A percentile compares a stretch with the other conserved stretches of the same genome.
These are phyloP conservation scores for Boletus rubroflammeus DNA, from an alignment of 768 basidiomycete genomes.

Conservation along the genomic window DNA sequence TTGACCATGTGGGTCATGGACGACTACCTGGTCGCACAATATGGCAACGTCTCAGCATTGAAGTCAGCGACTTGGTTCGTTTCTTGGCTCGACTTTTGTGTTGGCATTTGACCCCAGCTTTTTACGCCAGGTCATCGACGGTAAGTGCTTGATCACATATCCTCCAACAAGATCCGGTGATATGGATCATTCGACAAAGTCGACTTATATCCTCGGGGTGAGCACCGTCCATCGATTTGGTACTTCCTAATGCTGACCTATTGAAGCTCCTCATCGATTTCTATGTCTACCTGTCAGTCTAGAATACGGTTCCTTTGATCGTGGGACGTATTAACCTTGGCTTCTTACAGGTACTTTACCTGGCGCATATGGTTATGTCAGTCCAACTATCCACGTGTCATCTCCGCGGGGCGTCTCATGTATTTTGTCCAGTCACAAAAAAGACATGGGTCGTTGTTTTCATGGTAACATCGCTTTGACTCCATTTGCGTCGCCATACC, in stretches of 20 bases:
- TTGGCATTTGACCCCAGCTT: not conserved
- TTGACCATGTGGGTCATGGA: slow-evolving; percentile 26
- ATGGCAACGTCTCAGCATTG: slow-evolving; percentile 9
- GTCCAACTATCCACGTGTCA: not conserved
- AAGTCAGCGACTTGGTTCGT: slow-evolving; percentile 22
- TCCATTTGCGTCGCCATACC: not conserved
- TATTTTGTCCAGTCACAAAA: slow-evolving; percentile 12
- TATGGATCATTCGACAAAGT: slow-evolving; percentile 1
- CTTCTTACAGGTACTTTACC: slow-evolving; percentile 23
- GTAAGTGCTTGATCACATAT: slow-evolving; percentile 9
- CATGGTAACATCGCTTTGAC: slow-evolving; percentile 13
- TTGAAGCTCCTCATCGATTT: slow-evolving; percentile 26
- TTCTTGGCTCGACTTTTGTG: not conserved
- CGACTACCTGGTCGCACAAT: slow-evolving; percentile 21
- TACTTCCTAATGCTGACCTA: not conserved
- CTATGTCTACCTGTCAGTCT: slow-evolving; percentile 23
- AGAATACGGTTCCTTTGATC: not conserved
- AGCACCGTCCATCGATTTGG: not conserved
- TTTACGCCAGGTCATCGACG: slow-evolving; percentile 9
- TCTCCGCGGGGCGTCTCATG: slow-evolving; percentile 2
- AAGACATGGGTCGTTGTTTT: slow-evolving; percentile 13
- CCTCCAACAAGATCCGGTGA: not conserved
- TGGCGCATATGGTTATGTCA: slow-evolving; percentile 30
- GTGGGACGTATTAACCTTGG: not conserved
- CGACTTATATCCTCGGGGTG: slow-evolving; percentile 23